Evolutionary conservation across 2,329 filamentous ascomycete species (phyloP).

Genomic region (Dryadomyces quercus-mongolicae): DNA sequence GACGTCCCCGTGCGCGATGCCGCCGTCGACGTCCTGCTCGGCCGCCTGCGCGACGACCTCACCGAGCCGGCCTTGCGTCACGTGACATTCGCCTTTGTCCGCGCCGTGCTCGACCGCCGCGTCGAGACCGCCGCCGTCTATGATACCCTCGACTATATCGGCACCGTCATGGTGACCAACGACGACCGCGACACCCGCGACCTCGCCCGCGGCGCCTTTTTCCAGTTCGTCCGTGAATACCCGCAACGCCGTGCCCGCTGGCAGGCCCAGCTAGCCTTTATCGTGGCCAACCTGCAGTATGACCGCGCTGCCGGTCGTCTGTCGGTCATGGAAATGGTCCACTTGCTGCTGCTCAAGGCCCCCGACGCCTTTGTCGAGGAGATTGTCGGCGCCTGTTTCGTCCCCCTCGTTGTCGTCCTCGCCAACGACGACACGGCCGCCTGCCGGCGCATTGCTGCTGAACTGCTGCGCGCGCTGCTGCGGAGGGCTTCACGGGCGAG

Average conservation of each 20-base stretch:
- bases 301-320: conserved; percentile 77
- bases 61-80: conserved; percentile 89
- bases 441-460: conserved; percentile 71
- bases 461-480: conserved; percentile 72
- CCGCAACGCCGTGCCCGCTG: conserved; percentile 84
- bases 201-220: conserved; percentile 76
- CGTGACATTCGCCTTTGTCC: conserved; percentile 87
- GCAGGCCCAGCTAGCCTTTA: conserved; percentile 77
- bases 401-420: conserved; percentile 73
- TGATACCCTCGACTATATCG: conserved; percentile 79
- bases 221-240: conserved; percentile 90
- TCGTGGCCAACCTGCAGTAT: conserved; percentile 85
- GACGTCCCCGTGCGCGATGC: conserved; percentile 67
- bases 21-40: conserved; percentile 70
- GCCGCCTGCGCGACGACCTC: conserved; percentile 73
- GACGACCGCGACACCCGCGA: conserved; percentile 82
- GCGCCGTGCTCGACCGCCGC: conserved; percentile 73
- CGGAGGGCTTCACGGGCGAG: conserved; percentile 63
- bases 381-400: conserved; percentile 68
- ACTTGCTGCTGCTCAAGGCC: conserved; percentile 67
- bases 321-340: conserved; percentile 85
- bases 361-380: conserved; percentile 67
- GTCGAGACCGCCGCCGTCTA: conserved; percentile 82
- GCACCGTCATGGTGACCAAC: conserved; percentile 90
- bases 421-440: conserved; percentile 80